phyloP scores from a whole-genome alignment of 2,329 filamentous ascomycete species.

The Aspergillus fijiensis region DNA sequence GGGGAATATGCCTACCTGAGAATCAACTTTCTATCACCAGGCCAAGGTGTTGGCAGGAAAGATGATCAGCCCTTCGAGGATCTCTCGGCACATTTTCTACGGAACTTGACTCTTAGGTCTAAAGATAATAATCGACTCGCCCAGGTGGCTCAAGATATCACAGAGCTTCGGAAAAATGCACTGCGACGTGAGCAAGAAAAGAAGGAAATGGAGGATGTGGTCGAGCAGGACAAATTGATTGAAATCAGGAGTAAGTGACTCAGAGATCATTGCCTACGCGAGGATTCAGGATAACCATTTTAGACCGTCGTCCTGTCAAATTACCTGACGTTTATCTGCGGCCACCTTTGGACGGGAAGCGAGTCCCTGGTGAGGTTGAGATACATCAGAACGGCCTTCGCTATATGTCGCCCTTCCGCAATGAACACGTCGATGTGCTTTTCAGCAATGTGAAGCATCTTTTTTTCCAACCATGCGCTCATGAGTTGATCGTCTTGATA shows the following conservation, averaged over 20 bases:
- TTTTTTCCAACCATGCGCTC: slow-evolving; percentile 96
- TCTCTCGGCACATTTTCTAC: slow-evolving; percentile 88
- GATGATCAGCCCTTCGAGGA: slow-evolving; percentile 99
- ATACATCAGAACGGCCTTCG: slow-evolving; percentile 99
- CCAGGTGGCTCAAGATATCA: slow-evolving; percentile 88
- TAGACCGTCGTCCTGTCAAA: slow-evolving; percentile 83
- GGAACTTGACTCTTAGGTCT: slow-evolving; percentile 92
- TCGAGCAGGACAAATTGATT: slow-evolving; percentile 95
- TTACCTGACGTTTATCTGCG: slow-evolving; percentile 95
- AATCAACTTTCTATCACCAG: slow-evolving; percentile 96
- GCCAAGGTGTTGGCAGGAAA: slow-evolving; percentile 93
- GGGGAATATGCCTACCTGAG: slow-evolving; percentile 90
- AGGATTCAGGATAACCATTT: slow-evolving; percentile 41
- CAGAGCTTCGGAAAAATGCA: slow-evolving; percentile 90
- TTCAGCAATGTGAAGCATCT: slow-evolving; percentile 99
- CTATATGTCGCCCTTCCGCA: slow-evolving; percentile 78
- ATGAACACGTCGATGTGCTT: slow-evolving; percentile 85
- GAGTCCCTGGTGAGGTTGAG: slow-evolving; percentile 91
- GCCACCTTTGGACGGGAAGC: slow-evolving; percentile 93
- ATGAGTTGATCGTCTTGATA: slow-evolving; percentile 96
- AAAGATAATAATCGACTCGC: slow-evolving; percentile 84
- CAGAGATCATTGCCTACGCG: background rate
- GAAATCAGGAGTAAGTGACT: slow-evolving; percentile 78
- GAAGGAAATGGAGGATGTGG: slow-evolving; percentile 99
- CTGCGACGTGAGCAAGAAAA: slow-evolving; percentile 95